phyloP scores from a whole-genome alignment of 2,329 filamentous ascomycete species.

The Cytospora paraplurivora region DNA sequence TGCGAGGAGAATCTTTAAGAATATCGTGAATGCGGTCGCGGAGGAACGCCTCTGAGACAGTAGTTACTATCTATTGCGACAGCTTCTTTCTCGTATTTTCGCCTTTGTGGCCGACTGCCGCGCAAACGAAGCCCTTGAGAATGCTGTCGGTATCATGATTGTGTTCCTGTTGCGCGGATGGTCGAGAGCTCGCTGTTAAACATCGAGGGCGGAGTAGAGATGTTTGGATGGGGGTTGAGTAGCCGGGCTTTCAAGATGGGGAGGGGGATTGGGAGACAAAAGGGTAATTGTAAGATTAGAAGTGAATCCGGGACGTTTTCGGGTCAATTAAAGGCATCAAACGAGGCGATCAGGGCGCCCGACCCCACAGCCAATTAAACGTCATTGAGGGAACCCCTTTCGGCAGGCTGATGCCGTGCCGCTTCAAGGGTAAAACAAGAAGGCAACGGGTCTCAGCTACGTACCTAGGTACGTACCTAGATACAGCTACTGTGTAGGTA shows the following conservation, averaged over 20 bases:
- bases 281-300: background rate
- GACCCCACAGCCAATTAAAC: slow-evolving; percentile 29
- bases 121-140: slow-evolving; percentile 26
- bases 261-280: background rate
- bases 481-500: no score
- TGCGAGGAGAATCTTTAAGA: background rate
- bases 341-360: slow-evolving; percentile 16
- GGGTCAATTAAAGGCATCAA: background rate
- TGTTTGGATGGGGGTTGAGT: background rate
- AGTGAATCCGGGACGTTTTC: background rate
- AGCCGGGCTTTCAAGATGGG: no score
- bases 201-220: slow-evolving; percentile 23
- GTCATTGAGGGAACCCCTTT: slow-evolving; percentile 17
- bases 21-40: background rate
- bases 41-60: background rate
- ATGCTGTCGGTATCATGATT: slow-evolving; percentile 29
- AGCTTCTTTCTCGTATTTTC: slow-evolving; percentile 12
- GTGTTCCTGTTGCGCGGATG: slow-evolving; percentile 18
- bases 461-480: no score
- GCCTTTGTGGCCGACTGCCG: slow-evolving; percentile 27
- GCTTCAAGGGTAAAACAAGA: no score
- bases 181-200: slow-evolving; percentile 13
- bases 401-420: background rate
- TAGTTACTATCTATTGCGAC: slow-evolving; percentile 26
- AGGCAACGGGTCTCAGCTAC: no score